These are phyloP conservation scores for Phytophthora parvispora DNA, from an alignment of 352 stramenopile genomes.

Conservation along the genomic window DNA sequence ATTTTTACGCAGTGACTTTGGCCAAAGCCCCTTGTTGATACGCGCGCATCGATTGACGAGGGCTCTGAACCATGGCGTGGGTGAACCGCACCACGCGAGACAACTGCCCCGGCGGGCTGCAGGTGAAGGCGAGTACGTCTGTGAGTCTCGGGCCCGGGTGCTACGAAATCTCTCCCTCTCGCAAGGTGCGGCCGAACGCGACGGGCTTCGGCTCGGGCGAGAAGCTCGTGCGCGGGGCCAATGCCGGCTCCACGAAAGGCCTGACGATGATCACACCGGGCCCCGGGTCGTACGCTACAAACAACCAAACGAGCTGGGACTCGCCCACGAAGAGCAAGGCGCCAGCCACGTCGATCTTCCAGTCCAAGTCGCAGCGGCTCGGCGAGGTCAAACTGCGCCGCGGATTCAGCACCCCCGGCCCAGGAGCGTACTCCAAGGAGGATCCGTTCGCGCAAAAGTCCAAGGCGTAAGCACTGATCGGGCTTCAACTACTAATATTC, in stretches of 20 bases:
- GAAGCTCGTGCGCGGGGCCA: conserved; percentile 52
- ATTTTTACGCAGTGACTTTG: conserved; percentile 4
- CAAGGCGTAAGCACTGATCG: conserved; percentile 40
- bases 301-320: conserved; percentile 62
- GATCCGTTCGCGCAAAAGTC: conserved; percentile 62
- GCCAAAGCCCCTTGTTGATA: background rate
- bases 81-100: conserved; percentile 76
- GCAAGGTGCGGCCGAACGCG: conserved; percentile 60
- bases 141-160: conserved; percentile 61
- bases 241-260: conserved; percentile 39
- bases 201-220: conserved; percentile 67
- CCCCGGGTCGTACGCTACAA: conserved; percentile 55
- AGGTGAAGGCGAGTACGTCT: conserved; percentile 32
- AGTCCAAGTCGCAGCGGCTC: conserved; percentile 66
- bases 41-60: background rate
- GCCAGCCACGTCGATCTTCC: conserved; percentile 43
- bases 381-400: conserved; percentile 38
- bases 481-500: background rate
- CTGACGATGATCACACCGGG: conserved; percentile 66
- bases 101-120: conserved; percentile 50
- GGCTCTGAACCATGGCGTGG: conserved; percentile 61
- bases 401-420: conserved; percentile 56
- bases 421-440: conserved; percentile 64
- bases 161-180: conserved; percentile 62
- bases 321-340: conserved; percentile 65